phyloP scores from a whole-genome alignment of 2,329 filamentous ascomycete genomes.

The Fusarium metavorans region DNA sequence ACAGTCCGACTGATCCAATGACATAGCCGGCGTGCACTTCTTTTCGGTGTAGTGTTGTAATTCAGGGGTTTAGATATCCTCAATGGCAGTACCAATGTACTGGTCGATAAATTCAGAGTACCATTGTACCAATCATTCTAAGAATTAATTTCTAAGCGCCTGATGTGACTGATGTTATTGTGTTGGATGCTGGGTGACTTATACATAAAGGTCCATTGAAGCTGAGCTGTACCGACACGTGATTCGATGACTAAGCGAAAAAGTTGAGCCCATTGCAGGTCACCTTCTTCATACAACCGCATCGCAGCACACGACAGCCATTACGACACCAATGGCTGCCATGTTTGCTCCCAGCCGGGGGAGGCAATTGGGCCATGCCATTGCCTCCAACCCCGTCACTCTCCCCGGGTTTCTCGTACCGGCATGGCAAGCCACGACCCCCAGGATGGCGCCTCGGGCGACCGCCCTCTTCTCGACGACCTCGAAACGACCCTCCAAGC shows the following conservation, averaged over 20 bases:
- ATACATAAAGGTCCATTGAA: neutral
- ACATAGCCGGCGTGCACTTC: slow-evolving; percentile 47
- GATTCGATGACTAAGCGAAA: slow-evolving; percentile 52
- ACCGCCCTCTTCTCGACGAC: slow-evolving; percentile 75
- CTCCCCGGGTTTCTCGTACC: slow-evolving; percentile 80
- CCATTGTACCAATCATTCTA: slow-evolving; percentile 40
- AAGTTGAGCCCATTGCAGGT: slow-evolving; percentile 43
- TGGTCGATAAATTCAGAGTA: slow-evolving; percentile 47
- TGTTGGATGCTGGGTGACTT: neutral
- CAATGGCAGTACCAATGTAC: slow-evolving; percentile 50
- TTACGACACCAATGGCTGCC: slow-evolving; percentile 49
- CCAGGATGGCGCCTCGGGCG: slow-evolving; percentile 55
- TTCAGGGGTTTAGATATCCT: slow-evolving; percentile 57
- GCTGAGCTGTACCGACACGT: slow-evolving; percentile 36
- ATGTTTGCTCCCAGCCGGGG: slow-evolving; percentile 76
- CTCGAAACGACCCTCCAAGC: slow-evolving; percentile 77
- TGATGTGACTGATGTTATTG: neutral
- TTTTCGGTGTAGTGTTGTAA: slow-evolving; percentile 50
- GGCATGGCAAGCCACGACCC: slow-evolving; percentile 66
- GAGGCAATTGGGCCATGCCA: slow-evolving; percentile 69
- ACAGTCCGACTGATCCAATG: slow-evolving; percentile 23
- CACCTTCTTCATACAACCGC: slow-evolving; percentile 24
- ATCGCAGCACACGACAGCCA: slow-evolving; percentile 35
- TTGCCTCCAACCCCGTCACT: slow-evolving; percentile 57
- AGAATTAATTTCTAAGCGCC: slow-evolving; percentile 10